Conservation (phyloP, 305 asterid genomes). For the Andrographis paniculata region DNA sequence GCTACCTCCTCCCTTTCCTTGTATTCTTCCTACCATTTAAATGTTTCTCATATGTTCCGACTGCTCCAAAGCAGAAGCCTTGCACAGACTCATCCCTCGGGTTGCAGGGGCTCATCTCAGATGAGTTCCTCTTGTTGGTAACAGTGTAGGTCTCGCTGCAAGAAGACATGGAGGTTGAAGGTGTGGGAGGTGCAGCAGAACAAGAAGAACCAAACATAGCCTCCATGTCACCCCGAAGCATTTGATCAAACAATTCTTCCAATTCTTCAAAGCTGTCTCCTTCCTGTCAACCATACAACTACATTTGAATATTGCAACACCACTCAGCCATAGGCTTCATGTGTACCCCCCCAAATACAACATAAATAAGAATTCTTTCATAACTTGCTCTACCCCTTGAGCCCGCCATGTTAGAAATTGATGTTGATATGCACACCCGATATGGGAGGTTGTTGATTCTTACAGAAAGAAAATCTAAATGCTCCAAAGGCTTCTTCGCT, state of each 20-base stretch:
- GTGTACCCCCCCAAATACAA: too few relatives aligned
- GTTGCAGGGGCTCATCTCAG: conserved; percentile 25
- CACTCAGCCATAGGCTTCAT: conserved; percentile 17
- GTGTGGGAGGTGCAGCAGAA: conserved; percentile 26
- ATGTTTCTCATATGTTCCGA: conserved; percentile 20
- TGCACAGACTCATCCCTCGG: conserved; percentile 15
- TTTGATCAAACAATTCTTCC: conserved; percentile 54
- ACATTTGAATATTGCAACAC: conserved; percentile 23
- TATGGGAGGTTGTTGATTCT: too few relatives aligned
- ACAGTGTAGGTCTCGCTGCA: not conserved
- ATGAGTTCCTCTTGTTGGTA: conserved; percentile 32
- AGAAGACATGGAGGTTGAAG: conserved; percentile 31
- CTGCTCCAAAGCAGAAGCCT: conserved; percentile 54
- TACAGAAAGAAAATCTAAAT: too few relatives aligned
- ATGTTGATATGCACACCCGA: too few relatives aligned
- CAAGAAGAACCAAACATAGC: conserved; percentile 21
- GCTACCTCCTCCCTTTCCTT: conserved; percentile 25
- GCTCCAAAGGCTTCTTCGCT: too few relatives aligned
- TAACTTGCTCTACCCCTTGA: not conserved
- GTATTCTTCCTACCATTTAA: conserved; percentile 25
- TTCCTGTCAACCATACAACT: conserved; percentile 43
- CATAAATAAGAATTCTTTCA: too few relatives aligned
- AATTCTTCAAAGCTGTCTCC: conserved; percentile 57
- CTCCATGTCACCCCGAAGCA: conserved; percentile 42
- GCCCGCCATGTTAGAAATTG: not conserved